Evolutionary conservation across 2,329 filamentous ascomycete species (phyloP), one percentile per base, ranked within the genome.

Genomic region (Colletotrichum spaethianum): DNA sequence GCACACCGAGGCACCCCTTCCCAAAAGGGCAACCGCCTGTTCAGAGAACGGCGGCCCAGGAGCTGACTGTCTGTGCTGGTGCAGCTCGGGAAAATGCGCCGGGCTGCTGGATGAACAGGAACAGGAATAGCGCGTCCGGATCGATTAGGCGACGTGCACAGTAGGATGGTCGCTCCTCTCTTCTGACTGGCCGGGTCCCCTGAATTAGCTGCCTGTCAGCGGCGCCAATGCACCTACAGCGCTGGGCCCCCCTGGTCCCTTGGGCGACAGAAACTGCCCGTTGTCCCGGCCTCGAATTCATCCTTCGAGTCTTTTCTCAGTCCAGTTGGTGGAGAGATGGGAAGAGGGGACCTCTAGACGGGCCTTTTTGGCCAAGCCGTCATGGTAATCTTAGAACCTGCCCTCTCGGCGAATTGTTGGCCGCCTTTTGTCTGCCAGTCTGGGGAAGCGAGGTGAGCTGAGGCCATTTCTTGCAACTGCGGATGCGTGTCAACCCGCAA

Each of bases 191-290:
- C 40, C 4, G 18, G 3, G 31, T 42, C 64, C 57, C 69, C 69
- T 72, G 69, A 50, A 59, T 40, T 23, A 28, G 52, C 55, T 50
- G 56, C 46, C 23, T 67, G 69, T 63, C 57, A 72, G 50, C 65
- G 57, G 65, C 65, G 64, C 69, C 69, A 63, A 36, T 16, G 63
- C 55, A 70, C 50, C 46, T n/a, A 31, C 26, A 33, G 42, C 7
- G 33, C 55, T 36, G 53, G 53, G 42, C 42, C n/a, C 36, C 23
- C 33, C 36, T 40, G 23, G 61, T 55, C 38, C 26, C 48, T 53
- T 31, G 23, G 36, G 33, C 61, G 23, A 63, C 46, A 31, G 36
- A 53, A 55, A 26, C 46, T 44, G 26, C 20, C 67, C 67, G 61
- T 31, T 42, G 33, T 66, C 60, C 62, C 44, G 53, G 31, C 18